Evolutionary conservation across 2,329 filamentous ascomycete species (phyloP), one percentile per base, ranked within the genome.

Genomic region (Ceratocystiopsis sp.): DNA sequence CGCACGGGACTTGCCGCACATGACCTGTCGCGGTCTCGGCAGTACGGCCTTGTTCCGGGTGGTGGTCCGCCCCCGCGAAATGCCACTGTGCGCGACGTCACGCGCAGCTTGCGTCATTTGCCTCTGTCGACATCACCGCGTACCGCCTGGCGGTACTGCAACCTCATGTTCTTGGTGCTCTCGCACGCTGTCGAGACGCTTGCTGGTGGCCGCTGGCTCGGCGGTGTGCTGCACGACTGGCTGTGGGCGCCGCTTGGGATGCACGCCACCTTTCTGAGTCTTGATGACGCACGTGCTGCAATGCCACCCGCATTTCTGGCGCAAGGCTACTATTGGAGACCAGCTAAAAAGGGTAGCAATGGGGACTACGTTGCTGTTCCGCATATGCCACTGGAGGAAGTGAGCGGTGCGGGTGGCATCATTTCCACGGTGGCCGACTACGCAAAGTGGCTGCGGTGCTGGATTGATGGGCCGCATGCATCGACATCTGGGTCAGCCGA

Each of bases 401-500:
- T 56, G 21, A 59, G 59, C 47, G 64, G 64, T 13, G 64, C 64
- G 1, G 65, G 63, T 1, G 57, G 54, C 12, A 53, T 63, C 38
- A 54, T 73, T 18, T 66, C 64, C 18, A 68, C 61, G 39, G 67
- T 67, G 1, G 42, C 58, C 9, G 70, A 74, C 54, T 73, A 70
- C 50, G 53, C 60, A 2, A 64, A 62, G 49, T 77, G 71, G 71
- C 49, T 73, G 3, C 56, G 58, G 21, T 66, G 64, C 17, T 55
- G 73, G 19, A 54, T 75, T 19, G 51, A 59, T n/a, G 52, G 46
- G 4, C 45, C 45, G 19, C 25, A 29, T 29, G 25, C 25, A 29
- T 29, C 25, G 2, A 2, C 25, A 29, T 8, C 25, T 11, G 10
- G 2, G 10, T 29, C 25, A 29, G 4, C 25, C 25, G 10, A 8